A percentile compares a stretch with the other conserved stretches of the same genome.
Evolutionary conservation across 2,329 filamentous ascomycete genomes (phyloP).

Genomic region (Colletotrichum sublineola): DNA sequence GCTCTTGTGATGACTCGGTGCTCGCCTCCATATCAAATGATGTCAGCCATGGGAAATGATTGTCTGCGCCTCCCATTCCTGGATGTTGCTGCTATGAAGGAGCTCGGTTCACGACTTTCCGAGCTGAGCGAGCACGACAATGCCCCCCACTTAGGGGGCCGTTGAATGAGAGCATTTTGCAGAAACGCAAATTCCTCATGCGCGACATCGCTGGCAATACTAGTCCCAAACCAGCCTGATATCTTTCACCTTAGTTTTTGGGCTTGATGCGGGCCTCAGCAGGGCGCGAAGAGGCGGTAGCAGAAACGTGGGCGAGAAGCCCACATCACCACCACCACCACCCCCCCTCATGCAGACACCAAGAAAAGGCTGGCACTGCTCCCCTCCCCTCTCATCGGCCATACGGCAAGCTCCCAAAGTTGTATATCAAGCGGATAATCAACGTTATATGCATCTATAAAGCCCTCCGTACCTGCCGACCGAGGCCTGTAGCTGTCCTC

Average conservation of each 20-base stretch:
- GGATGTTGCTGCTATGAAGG: not conserved
- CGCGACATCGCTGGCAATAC: not conserved
- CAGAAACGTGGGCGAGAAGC: not conserved
- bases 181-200: not conserved
- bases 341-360: not conserved
- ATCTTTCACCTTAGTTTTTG: not conserved
- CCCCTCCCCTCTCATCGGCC: not conserved
- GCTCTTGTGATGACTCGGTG: not conserved
- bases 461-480: not conserved
- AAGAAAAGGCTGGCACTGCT: not conserved
- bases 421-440: not conserved
- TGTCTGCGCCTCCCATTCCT: not conserved
- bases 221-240: not conserved
- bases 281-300: not conserved
- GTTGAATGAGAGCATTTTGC: conserved; percentile 2
- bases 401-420: not conserved
- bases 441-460: not conserved
- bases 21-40: not conserved
- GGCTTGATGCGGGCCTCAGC: not conserved
- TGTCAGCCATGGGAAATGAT: not conserved
- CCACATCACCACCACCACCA: not conserved
- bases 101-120: not conserved
- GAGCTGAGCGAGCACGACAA: not conserved
- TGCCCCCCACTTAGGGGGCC: too few relatives aligned
- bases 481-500: not conserved